Evolutionary conservation across 2,329 filamentous ascomycete genomes (phyloP), one percentile per base, ranked within the genome.

Genomic region (Arthrobotrys conoides): DNA sequence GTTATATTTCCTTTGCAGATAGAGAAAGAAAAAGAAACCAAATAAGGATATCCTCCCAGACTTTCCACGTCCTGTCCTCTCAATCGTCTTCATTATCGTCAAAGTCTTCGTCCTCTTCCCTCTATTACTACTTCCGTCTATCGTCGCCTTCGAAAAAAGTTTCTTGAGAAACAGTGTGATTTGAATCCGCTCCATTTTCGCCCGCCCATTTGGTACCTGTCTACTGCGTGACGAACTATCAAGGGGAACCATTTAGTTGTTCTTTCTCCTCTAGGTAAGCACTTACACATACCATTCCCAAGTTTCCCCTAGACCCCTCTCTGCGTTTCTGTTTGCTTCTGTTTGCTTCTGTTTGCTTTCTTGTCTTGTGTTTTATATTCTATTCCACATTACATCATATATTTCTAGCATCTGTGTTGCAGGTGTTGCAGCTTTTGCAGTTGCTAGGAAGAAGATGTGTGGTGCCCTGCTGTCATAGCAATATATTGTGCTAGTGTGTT

Each of bases 221-320:
- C 53, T 64, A 20, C 66, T 61, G 73, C 22, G 73, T 77, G 61
- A 77, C 73, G 73, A 71, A 51, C 59, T 71, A 71, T 68, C 66
- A 33, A 77, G 73, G 73, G 73, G 73, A 77, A 77, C 73, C 73
- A 77, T 77, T 77, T 59, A 71, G 73, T 77, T 77, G 73, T 77
- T 77, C 73, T 77, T 77, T 77, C 73, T 77, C 73, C 73, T 76
- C 66, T 61, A 77, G 73, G 73, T 77, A 63, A 67, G 73, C 51
- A 51, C 6, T 44, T 14, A 18, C 22, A 36, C 38, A 24, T 41
- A 27, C 8, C 38, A n/a, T n/a, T n/a, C n/a, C n/a, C n/a, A n/a
- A n/a, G n/a, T 51, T 24, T 24, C 20, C 44, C 44, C 22, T 51
- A 59, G 33, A 38, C 49, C 24, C 30, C 18, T 63, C 48, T 16